phyloP scores from a whole-genome alignment of 371 early-diverging fungal genomes.

The Coemansia sp. region DNA sequence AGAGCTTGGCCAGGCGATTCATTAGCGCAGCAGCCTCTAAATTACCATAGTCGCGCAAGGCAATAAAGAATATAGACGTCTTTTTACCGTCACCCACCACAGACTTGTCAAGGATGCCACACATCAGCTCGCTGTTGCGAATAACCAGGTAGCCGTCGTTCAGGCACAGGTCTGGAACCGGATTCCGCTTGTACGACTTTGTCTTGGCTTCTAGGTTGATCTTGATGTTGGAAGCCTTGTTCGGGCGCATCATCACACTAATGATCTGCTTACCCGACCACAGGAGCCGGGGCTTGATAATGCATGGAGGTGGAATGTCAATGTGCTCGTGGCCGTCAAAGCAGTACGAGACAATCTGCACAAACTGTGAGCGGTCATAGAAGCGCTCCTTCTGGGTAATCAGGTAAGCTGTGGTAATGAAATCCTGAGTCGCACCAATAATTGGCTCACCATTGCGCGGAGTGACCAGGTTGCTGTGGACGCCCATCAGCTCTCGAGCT shows the following conservation, averaged over 20 bases:
- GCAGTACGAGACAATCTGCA: constrained; percentile 85
- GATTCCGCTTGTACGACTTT: constrained; percentile 62
- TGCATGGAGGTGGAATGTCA: constrained; percentile 92
- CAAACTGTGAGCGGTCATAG: constrained; percentile 92
- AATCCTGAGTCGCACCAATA: constrained; percentile 99
- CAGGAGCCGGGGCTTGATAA: constrained; percentile 71
- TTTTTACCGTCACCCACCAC: constrained; percentile 97
- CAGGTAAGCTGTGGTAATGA: constrained; percentile 95
- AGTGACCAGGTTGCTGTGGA: constrained; percentile 95
- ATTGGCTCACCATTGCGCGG: constrained; percentile 98
- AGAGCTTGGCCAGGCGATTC: constrained; percentile 93
- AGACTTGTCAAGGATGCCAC: constrained; percentile 93
- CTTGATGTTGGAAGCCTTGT: constrained; percentile 62
- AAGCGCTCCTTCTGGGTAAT: constrained; percentile 92
- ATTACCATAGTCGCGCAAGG: constrained; percentile 90
- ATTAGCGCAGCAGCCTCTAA: constrained; percentile 86
- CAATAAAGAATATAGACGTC: constrained; percentile 88
- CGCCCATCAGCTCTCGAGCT: constrained; percentile 96
- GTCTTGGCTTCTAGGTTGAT: constrained; percentile 90
- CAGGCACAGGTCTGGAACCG: constrained; percentile 76
- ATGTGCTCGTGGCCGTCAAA: constrained; percentile 75
- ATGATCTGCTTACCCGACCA: constrained; percentile 74
- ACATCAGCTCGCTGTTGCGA: constrained; percentile 90
- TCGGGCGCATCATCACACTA: constrained; percentile 84
- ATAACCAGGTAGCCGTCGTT: constrained; percentile 90